These are phyloP conservation scores for Chalciporus sphaerocephalus DNA, from an alignment of 768 basidiomycete species.

Conservation along the genomic window DNA sequence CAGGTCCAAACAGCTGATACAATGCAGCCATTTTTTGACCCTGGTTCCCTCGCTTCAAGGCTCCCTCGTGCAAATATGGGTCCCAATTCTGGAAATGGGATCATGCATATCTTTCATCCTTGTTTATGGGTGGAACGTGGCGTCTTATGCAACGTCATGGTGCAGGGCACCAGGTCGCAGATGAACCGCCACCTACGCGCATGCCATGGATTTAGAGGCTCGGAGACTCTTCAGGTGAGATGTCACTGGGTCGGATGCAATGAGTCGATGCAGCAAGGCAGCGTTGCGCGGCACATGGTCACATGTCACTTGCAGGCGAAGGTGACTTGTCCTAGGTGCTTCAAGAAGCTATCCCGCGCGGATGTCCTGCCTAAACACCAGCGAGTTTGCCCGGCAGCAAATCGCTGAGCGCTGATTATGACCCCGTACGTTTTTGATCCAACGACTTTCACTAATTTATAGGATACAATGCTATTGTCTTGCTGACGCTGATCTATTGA, in stretches of 20 bases:
- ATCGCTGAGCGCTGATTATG: slow-evolving; percentile 9
- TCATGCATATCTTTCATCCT: slow-evolving; percentile 7
- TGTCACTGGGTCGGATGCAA: slow-evolving; percentile 21
- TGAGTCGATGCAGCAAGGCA: slow-evolving; percentile 26
- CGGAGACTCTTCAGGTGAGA: slow-evolving; percentile 17
- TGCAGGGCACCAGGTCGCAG: slow-evolving; percentile 20
- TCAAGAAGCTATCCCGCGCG: slow-evolving; percentile 24
- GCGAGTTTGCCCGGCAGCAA: slow-evolving; percentile 22
- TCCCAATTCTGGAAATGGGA: slow-evolving; percentile 1
- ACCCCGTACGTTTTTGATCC: neutral
- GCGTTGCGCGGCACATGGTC: slow-evolving; percentile 26
- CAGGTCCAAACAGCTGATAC: neutral
- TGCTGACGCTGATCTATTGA: neutral
- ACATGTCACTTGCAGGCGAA: slow-evolving; percentile 27
- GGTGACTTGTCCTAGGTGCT: slow-evolving; percentile 27
- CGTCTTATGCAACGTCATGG: slow-evolving; percentile 12
- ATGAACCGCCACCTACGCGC: slow-evolving; percentile 27
- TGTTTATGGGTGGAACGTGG: slow-evolving; percentile 19
- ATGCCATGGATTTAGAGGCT: slow-evolving; percentile 20
- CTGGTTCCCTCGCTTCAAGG: neutral
- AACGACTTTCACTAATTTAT: neutral
- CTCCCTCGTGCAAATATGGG: neutral
- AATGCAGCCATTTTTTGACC: too few relatives aligned
- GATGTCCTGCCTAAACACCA: slow-evolving; percentile 27
- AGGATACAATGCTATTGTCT: neutral